Evolutionary conservation across 23 red algal species (phyloP).

Genomic region (Gracilariopsis chorda): DNA sequence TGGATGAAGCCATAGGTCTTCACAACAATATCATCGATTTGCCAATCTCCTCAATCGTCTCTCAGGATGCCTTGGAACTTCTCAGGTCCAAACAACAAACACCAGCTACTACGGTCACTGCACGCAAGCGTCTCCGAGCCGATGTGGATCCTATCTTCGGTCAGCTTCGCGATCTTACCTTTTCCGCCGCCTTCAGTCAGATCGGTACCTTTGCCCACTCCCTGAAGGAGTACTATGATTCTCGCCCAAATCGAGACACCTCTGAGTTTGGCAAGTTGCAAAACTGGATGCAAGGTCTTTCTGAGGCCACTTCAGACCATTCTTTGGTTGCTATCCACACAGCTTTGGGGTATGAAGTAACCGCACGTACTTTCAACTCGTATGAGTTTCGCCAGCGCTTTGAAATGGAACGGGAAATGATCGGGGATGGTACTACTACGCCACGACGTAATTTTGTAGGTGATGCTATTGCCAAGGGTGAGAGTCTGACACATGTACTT

Average conservation of each 20-base stretch:
- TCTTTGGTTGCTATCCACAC: slow-evolving; percentile 54
- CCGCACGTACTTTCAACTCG: slow-evolving; percentile 65
- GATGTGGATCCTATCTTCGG: slow-evolving; percentile 58
- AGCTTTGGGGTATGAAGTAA: slow-evolving; percentile 48
- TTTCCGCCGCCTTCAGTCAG: slow-evolving; percentile 39
- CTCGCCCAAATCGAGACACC: slow-evolving; percentile 38
- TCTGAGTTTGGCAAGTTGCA: slow-evolving; percentile 50
- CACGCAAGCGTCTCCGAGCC: slow-evolving; percentile 21
- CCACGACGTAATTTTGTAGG: neutral
- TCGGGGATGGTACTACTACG: slow-evolving; percentile 40
- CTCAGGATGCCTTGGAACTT: slow-evolving; percentile 53
- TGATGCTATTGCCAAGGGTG: slow-evolving; percentile 37
- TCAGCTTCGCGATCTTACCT: slow-evolving; percentile 67
- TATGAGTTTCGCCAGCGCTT: slow-evolving; percentile 43
- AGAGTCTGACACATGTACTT: slow-evolving; percentile 36
- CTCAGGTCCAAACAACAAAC: neutral
- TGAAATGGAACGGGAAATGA: slow-evolving; percentile 58
- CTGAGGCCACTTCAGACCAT: slow-evolving; percentile 22
- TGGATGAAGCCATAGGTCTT: slow-evolving; percentile 80
- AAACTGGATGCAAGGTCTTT: slow-evolving; percentile 53
- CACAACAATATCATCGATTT: slow-evolving; percentile 73
- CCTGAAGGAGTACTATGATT: slow-evolving; percentile 56
- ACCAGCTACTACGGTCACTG: slow-evolving; percentile 15
- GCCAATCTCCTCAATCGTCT: slow-evolving; percentile 18
- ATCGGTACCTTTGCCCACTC: slow-evolving; percentile 38